phyloP scores from a whole-genome alignment of 139 green algal genomes.

The Tetratostichococcus sp. region DNA sequence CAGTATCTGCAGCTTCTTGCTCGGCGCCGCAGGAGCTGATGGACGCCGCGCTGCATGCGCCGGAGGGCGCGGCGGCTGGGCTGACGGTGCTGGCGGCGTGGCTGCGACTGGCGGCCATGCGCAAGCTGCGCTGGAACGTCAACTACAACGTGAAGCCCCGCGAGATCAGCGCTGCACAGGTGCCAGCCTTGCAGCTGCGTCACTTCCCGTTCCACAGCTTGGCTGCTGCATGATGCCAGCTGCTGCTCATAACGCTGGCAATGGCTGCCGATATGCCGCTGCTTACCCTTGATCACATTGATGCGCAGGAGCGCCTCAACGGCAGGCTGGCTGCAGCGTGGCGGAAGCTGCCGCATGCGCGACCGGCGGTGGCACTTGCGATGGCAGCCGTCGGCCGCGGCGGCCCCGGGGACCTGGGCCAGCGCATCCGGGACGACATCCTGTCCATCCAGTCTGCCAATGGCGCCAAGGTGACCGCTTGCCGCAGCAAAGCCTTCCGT shows the following conservation, averaged over 20 bases:
- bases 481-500: background rate
- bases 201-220: background rate
- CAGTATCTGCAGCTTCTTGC: too few species aligned
- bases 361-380: slow-evolving; percentile 27
- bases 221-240: background rate
- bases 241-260: too few species aligned
- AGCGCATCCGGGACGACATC: slow-evolving; percentile 74
- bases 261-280: too few species aligned
- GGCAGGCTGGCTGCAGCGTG: slow-evolving; percentile 9
- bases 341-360: slow-evolving; percentile 10
- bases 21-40: slow-evolving; percentile 2
- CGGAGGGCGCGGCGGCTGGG: background rate
- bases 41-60: slow-evolving; percentile 6
- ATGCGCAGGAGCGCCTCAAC: slow-evolving; percentile 26
- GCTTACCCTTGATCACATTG: background rate
- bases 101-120: slow-evolving; percentile 49
- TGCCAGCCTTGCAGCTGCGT: background rate
- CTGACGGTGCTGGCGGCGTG: slow-evolving; percentile 52
- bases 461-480: slow-evolving; percentile 43
- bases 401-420: slow-evolving; percentile 57
- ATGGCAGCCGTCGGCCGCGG: slow-evolving; percentile 55
- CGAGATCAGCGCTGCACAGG: slow-evolving; percentile 59
- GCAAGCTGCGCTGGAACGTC: slow-evolving; percentile 55
- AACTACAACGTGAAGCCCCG: slow-evolving; percentile 83
- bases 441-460: slow-evolving; percentile 57